Percentiles rank a stretch among this genome's conserved stretches.
Conservation (phyloP, 2,329 filamentous ascomycete species). For the Fonsecaea nubica region DNA sequence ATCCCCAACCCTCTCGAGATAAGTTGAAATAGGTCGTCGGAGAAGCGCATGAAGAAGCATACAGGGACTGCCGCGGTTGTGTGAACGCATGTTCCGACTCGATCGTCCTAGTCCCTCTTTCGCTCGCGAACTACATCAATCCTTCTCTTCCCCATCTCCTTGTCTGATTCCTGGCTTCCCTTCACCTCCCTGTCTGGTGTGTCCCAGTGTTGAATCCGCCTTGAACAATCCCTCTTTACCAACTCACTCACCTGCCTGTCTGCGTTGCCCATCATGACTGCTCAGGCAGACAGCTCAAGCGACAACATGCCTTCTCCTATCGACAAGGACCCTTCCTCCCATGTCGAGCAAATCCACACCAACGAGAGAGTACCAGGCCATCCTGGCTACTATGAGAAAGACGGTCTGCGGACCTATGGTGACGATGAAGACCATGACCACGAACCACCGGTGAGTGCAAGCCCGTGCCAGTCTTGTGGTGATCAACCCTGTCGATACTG, state of each 20-base stretch:
- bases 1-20: not conserved
- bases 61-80: not conserved
- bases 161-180: not conserved
- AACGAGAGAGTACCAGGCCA: conserved; percentile 46
- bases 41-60: conserved; percentile 1
- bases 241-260: not conserved
- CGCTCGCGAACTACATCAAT: conserved; percentile 11
- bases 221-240: not conserved
- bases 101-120: conserved; percentile 5
- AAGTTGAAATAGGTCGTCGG: conserved; percentile 3
- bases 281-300: conserved; percentile 28
- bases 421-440: conserved; percentile 57
- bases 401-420: conserved; percentile 54
- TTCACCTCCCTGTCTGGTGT: conserved; percentile 3
- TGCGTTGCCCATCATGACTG: conserved; percentile 29
- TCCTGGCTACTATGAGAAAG: conserved; percentile 55
- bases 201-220: not conserved
- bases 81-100: conserved; percentile 1
- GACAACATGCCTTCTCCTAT: conserved; percentile 25
- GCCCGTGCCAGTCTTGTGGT: not conserved
- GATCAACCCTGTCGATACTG: conserved; percentile 42
- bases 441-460: conserved; percentile 52
- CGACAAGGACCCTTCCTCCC: conserved; percentile 40
- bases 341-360: conserved; percentile 42
- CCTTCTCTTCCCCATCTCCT: conserved; percentile 9